A percentile compares a stretch with the other conserved stretches of the same genome.
Evolutionary conservation across 2,329 filamentous ascomycete genomes (phyloP).

Genomic region (Aspergillus neotritici): DNA sequence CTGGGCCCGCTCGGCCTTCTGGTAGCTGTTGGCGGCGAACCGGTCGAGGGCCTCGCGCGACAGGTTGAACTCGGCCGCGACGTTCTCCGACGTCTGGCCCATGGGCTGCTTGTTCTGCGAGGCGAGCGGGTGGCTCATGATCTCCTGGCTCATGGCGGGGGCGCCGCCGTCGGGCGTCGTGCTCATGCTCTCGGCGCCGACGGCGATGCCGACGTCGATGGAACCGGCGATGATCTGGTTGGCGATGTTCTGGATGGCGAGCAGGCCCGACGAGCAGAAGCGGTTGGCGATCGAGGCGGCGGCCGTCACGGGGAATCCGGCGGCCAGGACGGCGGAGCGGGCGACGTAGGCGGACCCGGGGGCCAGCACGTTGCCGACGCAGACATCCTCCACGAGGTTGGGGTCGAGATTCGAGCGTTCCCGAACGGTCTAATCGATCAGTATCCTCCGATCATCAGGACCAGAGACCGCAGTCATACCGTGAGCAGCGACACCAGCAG

Average conservation of each 20-base stretch:
- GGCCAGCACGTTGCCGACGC: conserved; percentile 80
- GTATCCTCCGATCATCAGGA: background rate
- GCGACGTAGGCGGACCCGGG: conserved; percentile 85
- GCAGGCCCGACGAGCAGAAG: conserved; percentile 84
- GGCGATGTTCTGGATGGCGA: conserved; percentile 84
- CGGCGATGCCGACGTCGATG: conserved; percentile 86
- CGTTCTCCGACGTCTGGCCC: conserved; percentile 86
- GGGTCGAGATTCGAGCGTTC: conserved; percentile 82
- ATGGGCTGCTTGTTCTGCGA: conserved; percentile 92
- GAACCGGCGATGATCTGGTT: conserved; percentile 84
- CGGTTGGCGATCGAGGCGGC: conserved; percentile 79
- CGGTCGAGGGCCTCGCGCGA: conserved; percentile 66
- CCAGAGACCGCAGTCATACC: conserved; percentile 16
- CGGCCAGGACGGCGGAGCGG: conserved; percentile 77
- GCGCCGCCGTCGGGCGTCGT: conserved; percentile 75
- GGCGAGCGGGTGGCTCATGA: conserved; percentile 68
- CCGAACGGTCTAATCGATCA: conserved; percentile 55
- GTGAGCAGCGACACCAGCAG: conserved; percentile 35
- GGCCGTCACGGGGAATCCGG: conserved; percentile 74
- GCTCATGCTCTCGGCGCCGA: conserved; percentile 91
- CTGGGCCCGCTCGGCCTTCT: conserved; percentile 78
- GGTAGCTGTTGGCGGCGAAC: conserved; percentile 79
- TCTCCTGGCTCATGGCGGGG: conserved; percentile 73
- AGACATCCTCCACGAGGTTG: conserved; percentile 78
- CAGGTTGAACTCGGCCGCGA: conserved; percentile 74